Evolutionary conservation across 768 basidiomycete species (phyloP), one percentile per base, ranked within the genome.

Genomic region (Boletus fagicola): DNA sequence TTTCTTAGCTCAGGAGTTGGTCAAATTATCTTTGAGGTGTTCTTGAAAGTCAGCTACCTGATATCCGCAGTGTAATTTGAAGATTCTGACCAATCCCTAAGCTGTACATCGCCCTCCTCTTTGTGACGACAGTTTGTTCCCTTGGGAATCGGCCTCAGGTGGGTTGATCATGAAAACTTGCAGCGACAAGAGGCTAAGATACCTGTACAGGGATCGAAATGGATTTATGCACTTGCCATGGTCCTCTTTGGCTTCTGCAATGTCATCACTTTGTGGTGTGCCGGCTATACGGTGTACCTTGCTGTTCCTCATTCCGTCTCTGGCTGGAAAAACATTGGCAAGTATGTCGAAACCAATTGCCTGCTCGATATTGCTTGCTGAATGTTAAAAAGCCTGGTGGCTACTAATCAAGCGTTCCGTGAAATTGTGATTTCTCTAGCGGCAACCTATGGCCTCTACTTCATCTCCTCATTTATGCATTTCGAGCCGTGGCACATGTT

Each of bases 401-500:
- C 75, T 63, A 78, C 78, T 11, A 91, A 88, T 63, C 72, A 77
- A 59, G 84, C 91, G 2, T 83, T 95, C 68, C 84, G 88, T 59
- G 88, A 94, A 63, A 94, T 97, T 68, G 83, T 90, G 43, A 85
- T 91, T 57, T 92, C 89, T 50, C 76, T 95, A 56, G 74, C 84
- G 61, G 81, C 86, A 65, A 86, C 93, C 56, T 88, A 90, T 75
- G 81, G 88, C 71, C 80, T 94, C 60, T 98, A 93, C 79, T 80
- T 97, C 67, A 74, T 96, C 66, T 82, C 87, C 57, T 92, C 90
- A 9, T 75, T 96, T 72, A 85, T 98, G 75, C 92, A 95, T 65
- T 74, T 93, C 38, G 95, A 98, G 70, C 95, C 94, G 0, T 96
- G 94, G 93, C 95, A 98, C 80, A 90, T 98, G 84, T 82, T 98